Percentiles rank a stretch among this genome's conserved stretches.
phyloP scores from a whole-genome alignment of 257 asterid species.

The Przewalskia tangutica region DNA sequence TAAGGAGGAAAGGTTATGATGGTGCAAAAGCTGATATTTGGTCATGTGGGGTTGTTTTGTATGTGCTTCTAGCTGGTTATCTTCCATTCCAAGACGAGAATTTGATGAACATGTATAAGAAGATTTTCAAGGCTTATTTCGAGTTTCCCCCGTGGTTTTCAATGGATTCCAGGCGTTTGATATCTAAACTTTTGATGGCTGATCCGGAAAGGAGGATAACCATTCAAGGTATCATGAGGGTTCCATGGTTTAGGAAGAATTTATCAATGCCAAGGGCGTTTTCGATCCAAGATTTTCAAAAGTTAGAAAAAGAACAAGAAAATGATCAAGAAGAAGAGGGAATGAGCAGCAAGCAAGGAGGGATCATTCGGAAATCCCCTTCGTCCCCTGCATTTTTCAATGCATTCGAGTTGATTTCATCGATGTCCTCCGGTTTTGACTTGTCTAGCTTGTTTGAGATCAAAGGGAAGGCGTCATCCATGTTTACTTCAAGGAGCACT shows the following conservation, averaged over 20 bases:
- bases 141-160: slow-evolving; percentile 47
- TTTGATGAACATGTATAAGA: slow-evolving; percentile 29
- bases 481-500: slow-evolving; percentile 24
- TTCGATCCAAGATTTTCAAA: slow-evolving; percentile 17
- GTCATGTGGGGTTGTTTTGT: slow-evolving; percentile 59
- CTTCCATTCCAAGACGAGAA: slow-evolving; percentile 43
- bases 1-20: slow-evolving; percentile 36
- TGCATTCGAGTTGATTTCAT: slow-evolving; percentile 55
- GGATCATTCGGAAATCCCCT: slow-evolving; percentile 29
- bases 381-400: slow-evolving; percentile 48
- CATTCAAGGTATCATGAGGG: slow-evolving; percentile 34
- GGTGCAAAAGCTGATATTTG: slow-evolving; percentile 50
- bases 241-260: slow-evolving; percentile 38
- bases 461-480: slow-evolving; percentile 28
- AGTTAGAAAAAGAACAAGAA: slow-evolving; percentile 27
- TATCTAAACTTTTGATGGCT: slow-evolving; percentile 34
- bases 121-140: slow-evolving; percentile 33
- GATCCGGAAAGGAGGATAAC: slow-evolving; percentile 41
- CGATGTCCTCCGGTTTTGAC: slow-evolving; percentile 47
- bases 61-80: slow-evolving; percentile 46
- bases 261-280: slow-evolving; percentile 21
- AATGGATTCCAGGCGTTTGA: slow-evolving; percentile 24
- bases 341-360: slow-evolving; percentile 7
- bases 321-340: neutral
- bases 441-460: slow-evolving; percentile 49